A percentile compares a stretch with the other conserved stretches of the same genome.
Evolutionary conservation across 2,329 filamentous ascomycete genomes (phyloP).

Genomic region (Alternaria postmessia): DNA sequence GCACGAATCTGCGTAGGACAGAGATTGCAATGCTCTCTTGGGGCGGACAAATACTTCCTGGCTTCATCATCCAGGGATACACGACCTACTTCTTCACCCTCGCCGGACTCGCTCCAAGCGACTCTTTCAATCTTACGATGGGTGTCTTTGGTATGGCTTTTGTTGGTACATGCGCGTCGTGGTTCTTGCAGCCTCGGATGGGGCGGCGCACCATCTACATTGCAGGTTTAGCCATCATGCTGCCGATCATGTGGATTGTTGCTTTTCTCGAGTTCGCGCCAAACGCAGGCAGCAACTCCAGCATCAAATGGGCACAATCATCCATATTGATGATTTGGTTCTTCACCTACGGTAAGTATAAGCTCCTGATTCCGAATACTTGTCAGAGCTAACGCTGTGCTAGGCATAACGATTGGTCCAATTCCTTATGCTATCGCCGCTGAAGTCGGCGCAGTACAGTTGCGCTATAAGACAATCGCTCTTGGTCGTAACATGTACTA

Average conservation of each 20-base stretch:
- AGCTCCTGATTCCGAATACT: not conserved
- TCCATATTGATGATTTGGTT: conserved; percentile 45
- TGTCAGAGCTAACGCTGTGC: not conserved
- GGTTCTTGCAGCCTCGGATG: conserved; percentile 77
- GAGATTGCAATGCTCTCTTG: conserved; percentile 65
- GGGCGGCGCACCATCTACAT: conserved; percentile 77
- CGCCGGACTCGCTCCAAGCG: conserved; percentile 48
- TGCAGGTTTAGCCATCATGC: conserved; percentile 64
- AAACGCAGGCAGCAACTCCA: conserved; percentile 37
- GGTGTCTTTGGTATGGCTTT: conserved; percentile 65
- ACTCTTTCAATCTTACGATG: conserved; percentile 51
- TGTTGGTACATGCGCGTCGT: conserved; percentile 73
- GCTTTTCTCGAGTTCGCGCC: conserved; percentile 67
- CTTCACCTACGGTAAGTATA: conserved; percentile 70
- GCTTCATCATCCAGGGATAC: conserved; percentile 19
- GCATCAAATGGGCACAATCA: conserved; percentile 48
- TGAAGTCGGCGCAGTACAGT: conserved; percentile 78
- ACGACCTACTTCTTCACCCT: conserved; percentile 53
- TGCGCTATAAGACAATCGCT: conserved; percentile 88
- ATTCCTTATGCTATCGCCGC: conserved; percentile 86
- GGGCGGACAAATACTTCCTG: conserved; percentile 48
- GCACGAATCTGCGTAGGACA: conserved; percentile 76
- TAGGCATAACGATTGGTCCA: conserved; percentile 75
- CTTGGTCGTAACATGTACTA: conserved; percentile 77
- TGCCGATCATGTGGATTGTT: conserved; percentile 72